A percentile compares a stretch with the other conserved stretches of the same genome.
phyloP scores from a whole-genome alignment of 2,329 filamentous ascomycete species.

The Colletotrichum gloeosporioides region DNA sequence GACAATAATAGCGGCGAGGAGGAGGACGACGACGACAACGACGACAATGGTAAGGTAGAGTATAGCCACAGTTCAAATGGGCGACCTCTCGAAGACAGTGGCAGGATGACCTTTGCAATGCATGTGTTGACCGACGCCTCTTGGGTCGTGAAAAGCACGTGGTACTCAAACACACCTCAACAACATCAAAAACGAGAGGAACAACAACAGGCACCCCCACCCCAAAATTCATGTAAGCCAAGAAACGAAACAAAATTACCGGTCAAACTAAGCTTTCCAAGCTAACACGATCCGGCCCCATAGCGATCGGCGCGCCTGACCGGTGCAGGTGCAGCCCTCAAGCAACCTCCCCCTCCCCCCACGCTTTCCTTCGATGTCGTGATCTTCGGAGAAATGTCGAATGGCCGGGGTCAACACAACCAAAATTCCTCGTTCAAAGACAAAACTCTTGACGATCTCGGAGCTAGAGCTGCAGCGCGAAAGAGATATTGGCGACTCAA shows the following conservation, averaged over 20 bases:
- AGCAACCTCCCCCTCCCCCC: neutral
- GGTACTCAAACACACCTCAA: neutral
- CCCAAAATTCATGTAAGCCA: neutral
- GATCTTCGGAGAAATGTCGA: conserved; percentile 19
- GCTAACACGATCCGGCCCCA: neutral
- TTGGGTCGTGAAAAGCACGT: neutral
- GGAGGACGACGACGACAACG: too few relatives aligned
- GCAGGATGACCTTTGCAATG: too few relatives aligned
- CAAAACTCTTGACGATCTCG: neutral
- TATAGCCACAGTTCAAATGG: too few relatives aligned
- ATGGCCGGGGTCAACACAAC: neutral
- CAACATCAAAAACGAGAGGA: neutral
- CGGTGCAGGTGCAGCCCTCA: neutral
- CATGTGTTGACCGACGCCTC: too few relatives aligned
- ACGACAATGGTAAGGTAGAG: too few relatives aligned
- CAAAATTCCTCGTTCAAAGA: neutral
- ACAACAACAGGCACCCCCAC: neutral
- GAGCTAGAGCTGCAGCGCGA: neutral
- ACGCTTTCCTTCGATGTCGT: conserved; percentile 14
- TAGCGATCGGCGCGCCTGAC: neutral
- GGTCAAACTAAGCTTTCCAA: neutral
- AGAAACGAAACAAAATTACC: neutral
- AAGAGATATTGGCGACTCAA: neutral
- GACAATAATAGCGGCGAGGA: too few relatives aligned
- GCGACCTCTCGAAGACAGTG: too few relatives aligned